These are phyloP conservation scores for Metarhizium brunneum DNA, from an alignment of 2,329 filamentous ascomycete species.

Conservation along the genomic window DNA sequence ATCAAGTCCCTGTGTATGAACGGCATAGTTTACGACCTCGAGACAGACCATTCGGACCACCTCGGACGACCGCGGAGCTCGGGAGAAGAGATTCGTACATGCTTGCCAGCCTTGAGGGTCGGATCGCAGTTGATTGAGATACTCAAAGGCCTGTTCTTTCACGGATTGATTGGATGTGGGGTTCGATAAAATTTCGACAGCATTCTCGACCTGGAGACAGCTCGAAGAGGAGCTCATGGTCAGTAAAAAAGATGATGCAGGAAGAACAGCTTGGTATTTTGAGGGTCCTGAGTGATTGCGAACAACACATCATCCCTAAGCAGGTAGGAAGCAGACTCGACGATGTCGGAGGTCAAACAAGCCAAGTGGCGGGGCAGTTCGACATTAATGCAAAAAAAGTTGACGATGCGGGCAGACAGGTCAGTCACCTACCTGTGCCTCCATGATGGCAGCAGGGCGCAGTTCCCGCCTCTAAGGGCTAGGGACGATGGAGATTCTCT, in stretches of 20 bases:
- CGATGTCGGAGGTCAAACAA: not conserved
- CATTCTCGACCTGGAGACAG: constrained; percentile 68
- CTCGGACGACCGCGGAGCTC: constrained; percentile 66
- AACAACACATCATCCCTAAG: not conserved
- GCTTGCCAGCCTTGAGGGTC: constrained; percentile 86
- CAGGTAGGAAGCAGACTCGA: not conserved
- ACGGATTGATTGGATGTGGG: constrained; percentile 65
- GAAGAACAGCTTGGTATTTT: not conserved
- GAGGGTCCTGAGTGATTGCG: not conserved
- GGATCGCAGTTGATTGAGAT: constrained; percentile 66
- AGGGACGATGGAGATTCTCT: constrained; percentile 6
- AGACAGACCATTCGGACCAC: constrained; percentile 82
- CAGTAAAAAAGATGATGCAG: not conserved
- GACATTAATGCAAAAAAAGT: not conserved
- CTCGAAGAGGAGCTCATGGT: not conserved
- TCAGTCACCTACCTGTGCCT: constrained; percentile 34
- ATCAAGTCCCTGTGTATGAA: constrained; percentile 72
- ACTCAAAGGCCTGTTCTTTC: constrained; percentile 76
- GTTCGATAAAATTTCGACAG: constrained; percentile 89
- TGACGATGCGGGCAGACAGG: not conserved
- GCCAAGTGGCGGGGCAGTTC: not conserved
- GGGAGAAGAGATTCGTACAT: constrained; percentile 77
- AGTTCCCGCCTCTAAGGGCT: constrained; percentile 4
- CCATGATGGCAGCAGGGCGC: constrained; percentile 25
- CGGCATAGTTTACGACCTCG: constrained; percentile 86